These are phyloP conservation scores for Dissoconium aciculare DNA, from an alignment of 2,329 filamentous ascomycete genomes.

Conservation along the genomic window DNA sequence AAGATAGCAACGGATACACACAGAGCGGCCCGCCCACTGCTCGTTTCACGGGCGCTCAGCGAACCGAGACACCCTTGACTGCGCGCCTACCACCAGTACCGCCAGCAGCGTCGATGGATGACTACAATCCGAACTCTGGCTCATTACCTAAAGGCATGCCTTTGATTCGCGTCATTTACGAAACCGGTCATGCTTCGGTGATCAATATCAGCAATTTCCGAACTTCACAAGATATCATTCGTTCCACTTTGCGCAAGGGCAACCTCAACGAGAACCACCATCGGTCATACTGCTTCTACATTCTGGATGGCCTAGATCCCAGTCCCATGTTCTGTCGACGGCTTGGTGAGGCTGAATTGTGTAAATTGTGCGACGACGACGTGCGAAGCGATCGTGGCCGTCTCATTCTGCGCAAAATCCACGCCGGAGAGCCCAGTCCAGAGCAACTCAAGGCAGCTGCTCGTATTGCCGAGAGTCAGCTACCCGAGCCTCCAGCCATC, in stretches of 20 bases:
- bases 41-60: slow-evolving; percentile 21
- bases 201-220: slow-evolving; percentile 86
- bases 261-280: slow-evolving; percentile 78
- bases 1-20: slow-evolving; percentile 32
- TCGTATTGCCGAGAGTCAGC: slow-evolving; percentile 74
- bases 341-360: slow-evolving; percentile 72
- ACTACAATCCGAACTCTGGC: slow-evolving; percentile 48
- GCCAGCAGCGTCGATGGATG: slow-evolving; percentile 72
- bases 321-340: slow-evolving; percentile 68
- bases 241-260: slow-evolving; percentile 77
- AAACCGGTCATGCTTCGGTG: slow-evolving; percentile 79
- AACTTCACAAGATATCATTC: slow-evolving; percentile 82
- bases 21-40: slow-evolving; percentile 27
- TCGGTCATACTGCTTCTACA: slow-evolving; percentile 93
- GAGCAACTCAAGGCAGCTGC: slow-evolving; percentile 78
- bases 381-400: slow-evolving; percentile 76
- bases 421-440: slow-evolving; percentile 73
- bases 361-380: slow-evolving; percentile 78
- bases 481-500: slow-evolving; percentile 38
- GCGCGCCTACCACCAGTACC: slow-evolving; percentile 57
- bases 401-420: slow-evolving; percentile 82
- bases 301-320: slow-evolving; percentile 71
- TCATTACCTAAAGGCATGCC: slow-evolving; percentile 73
- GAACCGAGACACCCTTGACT: slow-evolving; percentile 46
- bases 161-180: slow-evolving; percentile 84